These are phyloP conservation scores for Pestalotiopsis fici DNA, from an alignment of 2,329 filamentous ascomycete species.

Conservation along the genomic window DNA sequence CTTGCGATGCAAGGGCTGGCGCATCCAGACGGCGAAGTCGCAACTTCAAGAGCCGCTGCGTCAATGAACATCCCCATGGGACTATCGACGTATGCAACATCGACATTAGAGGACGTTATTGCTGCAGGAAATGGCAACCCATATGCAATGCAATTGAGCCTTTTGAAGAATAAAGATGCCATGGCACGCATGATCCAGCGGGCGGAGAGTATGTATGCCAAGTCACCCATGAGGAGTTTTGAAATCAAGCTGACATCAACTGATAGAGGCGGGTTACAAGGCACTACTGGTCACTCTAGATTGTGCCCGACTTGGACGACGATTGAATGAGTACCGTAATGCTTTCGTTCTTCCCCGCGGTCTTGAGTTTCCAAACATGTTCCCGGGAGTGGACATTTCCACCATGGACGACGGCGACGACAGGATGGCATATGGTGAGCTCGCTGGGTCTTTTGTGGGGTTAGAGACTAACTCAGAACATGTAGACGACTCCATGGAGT, in stretches of 20 bases:
- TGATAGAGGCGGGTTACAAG: conserved; percentile 47
- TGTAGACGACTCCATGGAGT: conserved; percentile 28
- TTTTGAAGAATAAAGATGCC: conserved; percentile 47
- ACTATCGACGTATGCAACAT: conserved; percentile 47
- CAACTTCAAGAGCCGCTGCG: conserved; percentile 46
- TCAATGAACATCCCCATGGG: conserved; percentile 45
- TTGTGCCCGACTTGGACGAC: conserved; percentile 51
- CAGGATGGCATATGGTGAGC: background rate
- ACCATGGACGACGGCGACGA: background rate
- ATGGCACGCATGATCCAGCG: conserved; percentile 41
- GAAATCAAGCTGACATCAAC: background rate
- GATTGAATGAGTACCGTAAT: conserved; percentile 55
- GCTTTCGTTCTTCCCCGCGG: conserved; percentile 47
- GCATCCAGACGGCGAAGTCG: conserved; percentile 52
- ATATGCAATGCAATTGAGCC: conserved; percentile 56
- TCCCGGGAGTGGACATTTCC: conserved; percentile 14
- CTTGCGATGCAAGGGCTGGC: conserved; percentile 54
- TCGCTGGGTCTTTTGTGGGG: background rate
- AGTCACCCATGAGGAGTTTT: background rate
- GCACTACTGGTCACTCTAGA: conserved; percentile 58
- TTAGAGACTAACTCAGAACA: background rate
- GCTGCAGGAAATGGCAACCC: conserved; percentile 38
- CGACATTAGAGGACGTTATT: conserved; percentile 45
- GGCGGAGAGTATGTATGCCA: conserved; percentile 37
- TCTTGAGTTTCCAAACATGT: conserved; percentile 43